Percentiles rank a stretch among this genome's conserved stretches.
phyloP scores from a whole-genome alignment of 768 basidiomycete genomes.

The Boletus pseudo-olivaceus region DNA sequence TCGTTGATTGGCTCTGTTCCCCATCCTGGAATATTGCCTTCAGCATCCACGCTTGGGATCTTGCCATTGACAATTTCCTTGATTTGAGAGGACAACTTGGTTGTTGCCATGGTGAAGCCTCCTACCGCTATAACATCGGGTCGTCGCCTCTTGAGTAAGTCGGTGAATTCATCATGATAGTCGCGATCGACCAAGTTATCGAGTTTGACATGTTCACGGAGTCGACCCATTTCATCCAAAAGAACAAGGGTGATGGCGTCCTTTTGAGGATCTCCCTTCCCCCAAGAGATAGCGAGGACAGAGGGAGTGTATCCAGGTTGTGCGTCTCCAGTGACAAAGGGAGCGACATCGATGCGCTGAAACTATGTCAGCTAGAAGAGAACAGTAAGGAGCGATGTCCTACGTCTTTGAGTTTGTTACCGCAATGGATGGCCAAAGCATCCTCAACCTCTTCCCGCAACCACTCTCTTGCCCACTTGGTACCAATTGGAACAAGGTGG shows the following conservation, averaged over 20 bases:
- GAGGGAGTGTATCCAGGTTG: slow-evolving; percentile 68
- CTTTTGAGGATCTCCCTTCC: slow-evolving; percentile 89
- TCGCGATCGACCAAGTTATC: slow-evolving; percentile 80
- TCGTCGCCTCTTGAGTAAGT: slow-evolving; percentile 75
- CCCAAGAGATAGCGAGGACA: slow-evolving; percentile 91
- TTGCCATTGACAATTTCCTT: slow-evolving; percentile 50
- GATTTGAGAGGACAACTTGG: slow-evolving; percentile 61
- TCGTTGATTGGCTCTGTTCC: slow-evolving; percentile 34
- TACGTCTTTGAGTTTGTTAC: slow-evolving; percentile 67
- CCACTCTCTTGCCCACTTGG: slow-evolving; percentile 89
- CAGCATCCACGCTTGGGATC: slow-evolving; percentile 22
- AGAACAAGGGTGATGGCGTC: slow-evolving; percentile 85
- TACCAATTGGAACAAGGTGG: slow-evolving; percentile 77
- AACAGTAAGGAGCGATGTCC: slow-evolving; percentile 20
- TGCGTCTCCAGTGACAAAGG: slow-evolving; percentile 60
- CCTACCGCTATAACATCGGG: slow-evolving; percentile 89
- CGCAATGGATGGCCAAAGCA: slow-evolving; percentile 64
- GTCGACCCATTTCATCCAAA: slow-evolving; percentile 82
- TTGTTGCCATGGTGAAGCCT: slow-evolving; percentile 81
- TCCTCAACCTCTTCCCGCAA: slow-evolving; percentile 91
- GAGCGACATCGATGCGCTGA: slow-evolving; percentile 81
- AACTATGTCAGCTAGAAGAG: slow-evolving; percentile 12
- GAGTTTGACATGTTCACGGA: slow-evolving; percentile 86
- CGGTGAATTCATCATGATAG: slow-evolving; percentile 68
- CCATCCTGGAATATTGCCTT: slow-evolving; percentile 20